Percentiles rank a stretch among this genome's conserved stretches.
These are phyloP conservation scores for Imleria badia DNA, from an alignment of 768 basidiomycete genomes.

Conservation along the genomic window DNA sequence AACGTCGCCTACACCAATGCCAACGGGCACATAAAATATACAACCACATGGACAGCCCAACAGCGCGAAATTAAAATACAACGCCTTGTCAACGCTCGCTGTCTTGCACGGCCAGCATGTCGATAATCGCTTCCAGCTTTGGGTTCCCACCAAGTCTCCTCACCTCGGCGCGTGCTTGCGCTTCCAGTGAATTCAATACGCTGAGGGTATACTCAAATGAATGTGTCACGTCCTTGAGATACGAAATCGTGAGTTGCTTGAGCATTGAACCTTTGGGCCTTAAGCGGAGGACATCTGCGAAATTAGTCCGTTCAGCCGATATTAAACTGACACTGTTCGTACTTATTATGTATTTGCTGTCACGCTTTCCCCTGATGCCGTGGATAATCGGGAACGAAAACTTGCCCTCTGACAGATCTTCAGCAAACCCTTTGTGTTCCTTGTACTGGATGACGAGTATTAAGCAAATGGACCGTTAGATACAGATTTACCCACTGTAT, in stretches of 20 bases:
- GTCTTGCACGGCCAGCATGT: constrained; percentile 40
- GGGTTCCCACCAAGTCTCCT: constrained; percentile 73
- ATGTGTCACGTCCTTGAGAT: constrained; percentile 70
- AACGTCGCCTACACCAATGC: neutral
- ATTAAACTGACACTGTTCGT: constrained; percentile 29
- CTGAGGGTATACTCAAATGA: constrained; percentile 86
- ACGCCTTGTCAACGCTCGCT: neutral
- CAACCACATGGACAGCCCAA: neutral
- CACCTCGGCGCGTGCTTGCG: constrained; percentile 69
- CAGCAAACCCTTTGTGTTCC: constrained; percentile 83
- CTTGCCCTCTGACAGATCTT: constrained; percentile 95
- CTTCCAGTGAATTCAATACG: constrained; percentile 66
- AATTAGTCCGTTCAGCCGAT: neutral
- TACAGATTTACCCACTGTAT: constrained; percentile 7
- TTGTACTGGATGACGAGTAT: constrained; percentile 61
- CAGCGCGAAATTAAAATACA: neutral
- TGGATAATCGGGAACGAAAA: constrained; percentile 97
- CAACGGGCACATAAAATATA: neutral
- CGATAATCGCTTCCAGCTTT: constrained; percentile 56
- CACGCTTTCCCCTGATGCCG: constrained; percentile 73
- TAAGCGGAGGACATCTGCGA: constrained; percentile 86
- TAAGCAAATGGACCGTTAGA: neutral
- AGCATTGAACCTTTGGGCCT: constrained; percentile 77
- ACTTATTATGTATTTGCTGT: constrained; percentile 86
- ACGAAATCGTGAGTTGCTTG: constrained; percentile 77